Conservation (phyloP, 2,329 filamentous ascomycete species). For the Anthostomella pinea region DNA sequence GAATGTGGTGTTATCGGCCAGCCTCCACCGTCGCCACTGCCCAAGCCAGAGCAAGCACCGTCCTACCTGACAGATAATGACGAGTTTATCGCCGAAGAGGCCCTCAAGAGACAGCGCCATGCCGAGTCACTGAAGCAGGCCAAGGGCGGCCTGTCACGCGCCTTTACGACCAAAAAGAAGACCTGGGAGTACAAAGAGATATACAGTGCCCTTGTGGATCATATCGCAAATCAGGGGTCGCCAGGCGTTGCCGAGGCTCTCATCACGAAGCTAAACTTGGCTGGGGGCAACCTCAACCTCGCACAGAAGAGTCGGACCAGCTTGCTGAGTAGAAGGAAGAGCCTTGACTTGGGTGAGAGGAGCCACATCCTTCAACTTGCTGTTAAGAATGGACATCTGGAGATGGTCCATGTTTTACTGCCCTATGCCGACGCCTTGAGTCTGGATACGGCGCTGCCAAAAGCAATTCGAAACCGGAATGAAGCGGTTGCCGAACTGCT, state of each 20-base stretch:
- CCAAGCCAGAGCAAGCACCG: conserved; percentile 40
- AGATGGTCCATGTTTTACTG: conserved; percentile 53
- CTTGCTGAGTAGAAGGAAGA: conserved; percentile 48
- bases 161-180: conserved; percentile 48
- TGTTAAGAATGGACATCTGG: conserved; percentile 46
- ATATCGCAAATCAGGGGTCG: conserved; percentile 47
- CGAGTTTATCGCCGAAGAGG: conserved; percentile 51
- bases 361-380: conserved; percentile 50
- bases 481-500: conserved; percentile 44
- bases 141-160: conserved; percentile 41
- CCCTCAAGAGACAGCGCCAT: conserved; percentile 46
- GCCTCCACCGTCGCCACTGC: conserved; percentile 36
- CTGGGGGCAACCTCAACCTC: conserved; percentile 51
- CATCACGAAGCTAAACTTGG: conserved; percentile 46
- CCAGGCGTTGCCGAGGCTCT: conserved; percentile 56
- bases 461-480: conserved; percentile 46
- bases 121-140: conserved; percentile 33
- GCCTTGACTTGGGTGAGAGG: conserved; percentile 48
- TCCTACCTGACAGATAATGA: conserved; percentile 47
- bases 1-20: conserved; percentile 49
- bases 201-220: conserved; percentile 48
- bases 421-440: conserved; percentile 51
- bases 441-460: conserved; percentile 48
- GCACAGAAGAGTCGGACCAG: conserved; percentile 46
- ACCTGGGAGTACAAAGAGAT: conserved; percentile 52